These are phyloP conservation scores for Chenopodium quinoa DNA, from an alignment of 148 eudicot species.

Conservation along the genomic window DNA sequence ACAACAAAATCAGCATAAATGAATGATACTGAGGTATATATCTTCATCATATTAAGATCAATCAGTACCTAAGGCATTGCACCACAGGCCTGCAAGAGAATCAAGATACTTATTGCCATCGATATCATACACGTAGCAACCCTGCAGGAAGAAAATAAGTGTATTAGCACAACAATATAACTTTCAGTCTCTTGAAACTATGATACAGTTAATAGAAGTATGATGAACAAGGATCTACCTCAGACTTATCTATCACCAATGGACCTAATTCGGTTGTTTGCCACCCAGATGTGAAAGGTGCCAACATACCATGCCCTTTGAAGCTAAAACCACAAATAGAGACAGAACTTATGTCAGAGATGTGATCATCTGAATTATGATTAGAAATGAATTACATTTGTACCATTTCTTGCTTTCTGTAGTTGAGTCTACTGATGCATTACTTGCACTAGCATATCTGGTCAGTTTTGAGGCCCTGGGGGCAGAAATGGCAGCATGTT, in stretches of 20 bases:
- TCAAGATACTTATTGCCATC: constrained; percentile 86
- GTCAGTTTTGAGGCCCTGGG: constrained; percentile 24
- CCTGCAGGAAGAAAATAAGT: constrained; percentile 41
- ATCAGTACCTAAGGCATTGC: constrained; percentile 73
- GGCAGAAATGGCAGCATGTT: constrained; percentile 31
- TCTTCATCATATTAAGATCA: not conserved
- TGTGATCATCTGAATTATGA: not conserved
- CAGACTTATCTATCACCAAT: constrained; percentile 70
- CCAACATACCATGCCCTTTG: constrained; percentile 87
- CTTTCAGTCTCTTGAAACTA: not conserved
- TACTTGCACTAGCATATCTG: constrained; percentile 33
- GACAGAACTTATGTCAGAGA: not conserved
- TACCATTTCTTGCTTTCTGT: constrained; percentile 39
- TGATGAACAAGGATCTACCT: constrained; percentile 44
- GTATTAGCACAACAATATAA: not conserved
- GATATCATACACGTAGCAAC: constrained; percentile 68
- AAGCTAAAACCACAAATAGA: constrained; percentile 41
- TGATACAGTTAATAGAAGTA: not conserved
- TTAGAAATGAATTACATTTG: not conserved
- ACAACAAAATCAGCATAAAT: not conserved
- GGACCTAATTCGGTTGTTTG: constrained; percentile 68
- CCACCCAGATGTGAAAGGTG: constrained; percentile 98
- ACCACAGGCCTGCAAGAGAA: constrained; percentile 93
- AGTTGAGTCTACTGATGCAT: constrained; percentile 36
- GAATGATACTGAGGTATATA: not conserved